Evolutionary conservation across 306 rosid genomes (phyloP).

Genomic region (Casuarina equisetifolia): DNA sequence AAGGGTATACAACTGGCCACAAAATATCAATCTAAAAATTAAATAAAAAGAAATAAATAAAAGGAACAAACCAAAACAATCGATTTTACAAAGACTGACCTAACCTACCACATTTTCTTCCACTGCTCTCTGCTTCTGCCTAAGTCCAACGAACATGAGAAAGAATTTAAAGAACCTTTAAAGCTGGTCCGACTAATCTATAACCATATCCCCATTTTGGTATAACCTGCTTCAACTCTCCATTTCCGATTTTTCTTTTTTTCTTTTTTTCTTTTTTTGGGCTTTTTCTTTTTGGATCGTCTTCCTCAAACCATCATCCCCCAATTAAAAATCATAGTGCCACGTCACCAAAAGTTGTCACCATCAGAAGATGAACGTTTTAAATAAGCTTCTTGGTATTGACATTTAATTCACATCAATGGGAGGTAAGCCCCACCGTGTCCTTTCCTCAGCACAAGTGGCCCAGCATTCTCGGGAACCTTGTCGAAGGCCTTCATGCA

Average conservation of each 20-base stretch:
- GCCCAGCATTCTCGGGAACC: slow-evolving; percentile 83
- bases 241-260: neutral
- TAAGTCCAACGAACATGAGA: slow-evolving; percentile 13
- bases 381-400: neutral
- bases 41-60: neutral
- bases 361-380: neutral
- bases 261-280: neutral
- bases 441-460: slow-evolving; percentile 84
- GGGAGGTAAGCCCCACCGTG: slow-evolving; percentile 98
- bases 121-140: slow-evolving; percentile 27
- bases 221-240: neutral
- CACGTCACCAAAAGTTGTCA: neutral
- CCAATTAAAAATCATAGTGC: neutral
- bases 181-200: slow-evolving; percentile 22
- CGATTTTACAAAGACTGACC: slow-evolving; percentile 1
- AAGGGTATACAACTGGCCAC: slow-evolving; percentile 7
- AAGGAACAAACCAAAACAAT: slow-evolving; percentile 1
- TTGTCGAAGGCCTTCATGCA: slow-evolving; percentile 64
- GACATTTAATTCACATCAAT: slow-evolving; percentile 59
- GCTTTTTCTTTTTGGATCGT: neutral
- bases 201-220: slow-evolving; percentile 15
- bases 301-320: neutral
- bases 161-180: slow-evolving; percentile 17
- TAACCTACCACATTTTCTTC: slow-evolving; percentile 1
- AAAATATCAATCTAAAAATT: slow-evolving; percentile 24